Evolutionary conservation across 2,329 filamentous ascomycete genomes (phyloP), one percentile per base, ranked within the genome.

Genomic region (Ustulina deusta): DNA sequence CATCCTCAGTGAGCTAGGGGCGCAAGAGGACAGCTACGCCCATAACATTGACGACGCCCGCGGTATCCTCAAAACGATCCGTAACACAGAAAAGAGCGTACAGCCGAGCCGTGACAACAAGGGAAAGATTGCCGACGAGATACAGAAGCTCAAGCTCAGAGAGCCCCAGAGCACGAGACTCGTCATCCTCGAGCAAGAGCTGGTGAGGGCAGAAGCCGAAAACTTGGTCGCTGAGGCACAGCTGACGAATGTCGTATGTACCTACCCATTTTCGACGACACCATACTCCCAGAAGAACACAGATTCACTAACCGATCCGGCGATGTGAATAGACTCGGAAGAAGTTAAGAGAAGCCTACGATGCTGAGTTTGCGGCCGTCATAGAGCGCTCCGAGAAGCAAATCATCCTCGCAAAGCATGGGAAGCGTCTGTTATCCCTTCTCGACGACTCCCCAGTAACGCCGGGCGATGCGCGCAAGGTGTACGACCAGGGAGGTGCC

Each of bases 341-440:
- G 81, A 98, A 97, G 83, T 86, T 99, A 82, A 97, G 97, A 83
- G 93, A 97, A 81, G 93, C 96, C 27, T 98, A 95, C 78, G 93
- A 94, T 72, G 81, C 92, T 68, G 94, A 98, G 79, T 93, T 97
- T 71, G 89, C 92, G 17, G 94, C 94, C 66, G 93, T 94, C 22
- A 97, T 99, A 74, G 96, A 99, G 84, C 92, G 95, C 36, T 94
- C 94, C 27, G 96, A 98, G 84, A 98, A 98, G 83, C 96, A 99
- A 79, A 92, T 95, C 75, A 93, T 99, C 68, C 87, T 99, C 17
- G 95, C 96, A 65, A 93, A 92, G 75, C 94, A 98, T 78, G 95
- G 94, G 22, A 91, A 93, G 62, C 90, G 93, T 49, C 87, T 99
- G 40, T 80, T 99, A 63, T 90, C 91, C 73, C 87, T 97, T 44